Evolutionary conservation across 805 yeast genomes (phyloP), one percentile per base, ranked within the genome.

Genomic region (Candida khao-thaluensis): DNA sequence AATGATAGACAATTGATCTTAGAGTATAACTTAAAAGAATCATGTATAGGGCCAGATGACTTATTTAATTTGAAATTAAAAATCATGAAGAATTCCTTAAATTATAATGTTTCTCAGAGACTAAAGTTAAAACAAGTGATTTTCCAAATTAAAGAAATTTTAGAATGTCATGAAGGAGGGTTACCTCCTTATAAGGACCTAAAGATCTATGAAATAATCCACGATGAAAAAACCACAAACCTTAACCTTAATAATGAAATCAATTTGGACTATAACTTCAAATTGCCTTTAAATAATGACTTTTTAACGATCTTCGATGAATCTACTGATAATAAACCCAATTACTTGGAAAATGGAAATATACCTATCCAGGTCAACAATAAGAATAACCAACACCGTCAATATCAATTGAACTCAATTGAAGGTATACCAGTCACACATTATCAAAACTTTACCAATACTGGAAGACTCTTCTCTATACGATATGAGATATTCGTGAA

Each of bases 1-100:
- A 59, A 66, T 12, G 85, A 81, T 51, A 64, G 66, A 8, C 74
- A 70, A 43, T 66, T 75, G 8, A 50, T 71, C 22, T 63, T 74
- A 7, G 75, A 72, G 16, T 62, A 74, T 35, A 58, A 62, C 5
- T 48, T 81, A 14, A 76, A 80, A 1, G 66, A 69, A 5, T 66
- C 79, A 5, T 72, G 82, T 22, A 67, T 80, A n/a, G 82, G 85
- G 1, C 81, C 81, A 0, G 66, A 65, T 36, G 88, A 81, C 51
- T 56, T 60, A 5, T 51, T 80, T 6, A 47, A 52, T 5, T 37
- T 79, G 5, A 52, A 56, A 22, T 49, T 71, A 14, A 68, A 67
- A 27, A 52, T 78, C 1, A 59, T 60, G 48, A 72, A 71, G 31
- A 76, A 69, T 50, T 49, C 62, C 3, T 41, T 52, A 24, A 53